Evolutionary conservation across 768 basidiomycete species (phyloP).

Genomic region (Brasilioporus rufonigricans): DNA sequence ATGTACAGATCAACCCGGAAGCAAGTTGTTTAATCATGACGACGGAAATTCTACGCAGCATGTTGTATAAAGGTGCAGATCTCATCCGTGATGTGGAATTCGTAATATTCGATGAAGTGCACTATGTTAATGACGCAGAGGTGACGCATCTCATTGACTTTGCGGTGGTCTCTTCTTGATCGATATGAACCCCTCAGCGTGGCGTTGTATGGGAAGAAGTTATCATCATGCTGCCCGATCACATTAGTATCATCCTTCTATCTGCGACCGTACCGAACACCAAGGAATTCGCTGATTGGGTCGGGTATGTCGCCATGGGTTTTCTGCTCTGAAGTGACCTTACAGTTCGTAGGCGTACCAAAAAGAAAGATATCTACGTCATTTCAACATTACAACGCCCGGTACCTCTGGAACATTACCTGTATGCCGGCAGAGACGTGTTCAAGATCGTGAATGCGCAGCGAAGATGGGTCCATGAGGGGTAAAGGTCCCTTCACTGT

Average conservation of each 20-base stretch:
- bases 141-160: conserved; percentile 40
- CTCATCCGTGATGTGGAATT: conserved; percentile 98
- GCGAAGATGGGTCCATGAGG: conserved; percentile 68
- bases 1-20: conserved; percentile 99
- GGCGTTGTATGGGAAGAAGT: conserved; percentile 99
- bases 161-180: conserved; percentile 10
- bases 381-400: conserved; percentile 96
- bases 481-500: conserved; percentile 44
- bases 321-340: conserved; percentile 5
- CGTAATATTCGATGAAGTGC: conserved; percentile 99
- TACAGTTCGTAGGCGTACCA: conserved; percentile 70
- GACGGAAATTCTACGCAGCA: conserved; percentile 95
- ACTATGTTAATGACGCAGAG: conserved; percentile 99
- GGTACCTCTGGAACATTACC: conserved; percentile 93
- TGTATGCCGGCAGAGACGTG: conserved; percentile 91
- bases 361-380: conserved; percentile 99
- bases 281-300: conserved; percentile 98
- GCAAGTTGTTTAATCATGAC: conserved; percentile 97
- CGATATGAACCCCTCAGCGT: conserved; percentile 50
- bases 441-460: conserved; percentile 90
- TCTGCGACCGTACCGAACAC: conserved; percentile 99
- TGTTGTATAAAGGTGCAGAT: conserved; percentile 99
- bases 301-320: conserved; percentile 64
- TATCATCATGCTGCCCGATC: conserved; percentile 99
- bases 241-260: conserved; percentile 94